Percentiles rank a stretch among this genome's conserved stretches.
phyloP scores from a whole-genome alignment of 2,329 filamentous ascomycete species.

The Helicocarpus griseus region DNA sequence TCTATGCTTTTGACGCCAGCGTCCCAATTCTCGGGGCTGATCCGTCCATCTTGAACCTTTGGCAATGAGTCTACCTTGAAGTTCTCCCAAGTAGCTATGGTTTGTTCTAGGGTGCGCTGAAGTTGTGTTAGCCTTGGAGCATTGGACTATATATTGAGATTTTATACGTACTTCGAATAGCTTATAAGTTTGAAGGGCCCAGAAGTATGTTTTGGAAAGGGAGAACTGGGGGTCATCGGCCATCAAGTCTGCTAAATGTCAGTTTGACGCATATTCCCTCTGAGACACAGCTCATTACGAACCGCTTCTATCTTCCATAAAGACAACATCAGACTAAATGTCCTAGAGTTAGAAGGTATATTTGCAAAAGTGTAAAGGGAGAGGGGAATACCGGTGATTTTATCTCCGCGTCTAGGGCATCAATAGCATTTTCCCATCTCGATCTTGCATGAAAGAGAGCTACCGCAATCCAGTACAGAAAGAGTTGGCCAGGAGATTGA shows the following conservation, averaged over 20 bases:
- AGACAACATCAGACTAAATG: constrained; percentile 5
- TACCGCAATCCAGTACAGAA: constrained; percentile 7
- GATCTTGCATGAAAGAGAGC: constrained; percentile 5
- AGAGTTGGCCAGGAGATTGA: constrained; percentile 4
- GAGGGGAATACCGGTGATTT: constrained; percentile 4
- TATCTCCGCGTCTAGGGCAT: constrained; percentile 5
- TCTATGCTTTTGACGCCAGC: constrained; percentile 3
- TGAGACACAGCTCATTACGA: neutral
- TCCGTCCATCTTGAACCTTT: constrained; percentile 6
- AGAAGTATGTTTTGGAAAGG: constrained; percentile 9
- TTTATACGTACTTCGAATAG: constrained; percentile 5
- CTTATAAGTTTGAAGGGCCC: constrained; percentile 9
- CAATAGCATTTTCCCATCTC: constrained; percentile 8
- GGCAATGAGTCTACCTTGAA: constrained; percentile 7
- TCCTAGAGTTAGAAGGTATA: neutral
- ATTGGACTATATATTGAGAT: neutral
- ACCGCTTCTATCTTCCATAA: constrained; percentile 6
- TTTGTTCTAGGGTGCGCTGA: constrained; percentile 3
- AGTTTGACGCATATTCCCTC: neutral
- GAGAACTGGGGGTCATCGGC: constrained; percentile 9
- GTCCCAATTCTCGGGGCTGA: constrained; percentile 5
- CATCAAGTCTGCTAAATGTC: constrained; percentile 4
- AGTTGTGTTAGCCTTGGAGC: neutral
- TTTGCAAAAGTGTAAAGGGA: neutral
- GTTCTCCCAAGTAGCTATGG: constrained; percentile 7